These are phyloP conservation scores for Xylaria nigripes DNA, from an alignment of 495 filamentous ascomycete species.

Conservation along the genomic window DNA sequence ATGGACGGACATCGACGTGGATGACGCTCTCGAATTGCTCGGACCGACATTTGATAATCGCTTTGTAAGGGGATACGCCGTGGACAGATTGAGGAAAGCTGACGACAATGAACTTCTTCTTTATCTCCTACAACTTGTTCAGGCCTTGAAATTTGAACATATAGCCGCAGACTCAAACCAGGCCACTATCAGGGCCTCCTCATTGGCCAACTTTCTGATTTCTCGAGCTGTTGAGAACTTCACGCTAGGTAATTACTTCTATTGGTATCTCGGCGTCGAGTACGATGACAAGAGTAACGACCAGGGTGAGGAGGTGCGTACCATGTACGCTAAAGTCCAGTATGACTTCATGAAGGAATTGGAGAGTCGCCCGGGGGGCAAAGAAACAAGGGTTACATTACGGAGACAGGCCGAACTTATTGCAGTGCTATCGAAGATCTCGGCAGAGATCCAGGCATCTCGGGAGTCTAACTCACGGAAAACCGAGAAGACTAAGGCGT, in stretches of 20 bases:
- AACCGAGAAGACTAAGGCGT: constrained; percentile 71
- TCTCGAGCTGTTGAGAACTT: constrained; percentile 75
- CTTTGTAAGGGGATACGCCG: constrained; percentile 83
- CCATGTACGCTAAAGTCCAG: constrained; percentile 82
- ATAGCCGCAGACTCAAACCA: constrained; percentile 50
- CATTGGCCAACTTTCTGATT: constrained; percentile 84
- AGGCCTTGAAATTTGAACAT: constrained; percentile 93
- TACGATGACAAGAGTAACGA: constrained; percentile 69
- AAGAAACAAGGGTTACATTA: constrained; percentile 64
- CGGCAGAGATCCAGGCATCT: constrained; percentile 78
- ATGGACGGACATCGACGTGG: constrained; percentile 96
- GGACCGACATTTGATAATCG: constrained; percentile 86
- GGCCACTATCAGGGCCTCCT: constrained; percentile 68
- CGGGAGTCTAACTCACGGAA: constrained; percentile 70
- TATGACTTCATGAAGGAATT: constrained; percentile 93
- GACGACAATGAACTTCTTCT: constrained; percentile 90
- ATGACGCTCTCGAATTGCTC: constrained; percentile 90
- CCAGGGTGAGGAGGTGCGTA: constrained; percentile 61
- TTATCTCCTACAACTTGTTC: constrained; percentile 90
- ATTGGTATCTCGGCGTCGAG: constrained; percentile 99
- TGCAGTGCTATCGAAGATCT: constrained; percentile 76
- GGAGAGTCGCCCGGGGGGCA: constrained; percentile 50
- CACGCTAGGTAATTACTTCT: constrained; percentile 85
- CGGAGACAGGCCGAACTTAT: constrained; percentile 85
- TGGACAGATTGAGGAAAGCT: constrained; percentile 81